Evolutionary conservation across 352 stramenopile species (phyloP), one percentile per base, ranked within the genome.

Genomic region (Globisporangium splendens): DNA sequence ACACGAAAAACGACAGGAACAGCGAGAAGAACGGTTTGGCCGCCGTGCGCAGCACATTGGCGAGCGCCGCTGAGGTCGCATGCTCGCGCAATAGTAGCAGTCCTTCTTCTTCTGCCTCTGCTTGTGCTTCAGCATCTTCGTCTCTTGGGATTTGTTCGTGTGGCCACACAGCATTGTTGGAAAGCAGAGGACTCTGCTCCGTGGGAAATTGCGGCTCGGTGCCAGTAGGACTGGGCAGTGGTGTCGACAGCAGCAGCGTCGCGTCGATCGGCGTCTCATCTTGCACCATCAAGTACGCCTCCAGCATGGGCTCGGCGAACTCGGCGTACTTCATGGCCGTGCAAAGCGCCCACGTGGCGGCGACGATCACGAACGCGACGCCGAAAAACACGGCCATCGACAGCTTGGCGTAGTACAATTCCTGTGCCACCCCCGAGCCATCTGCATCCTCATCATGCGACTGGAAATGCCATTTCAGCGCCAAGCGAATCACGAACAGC

Each of bases 11-110:
- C 33, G 78, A 88, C 13, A 89, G 63, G 57, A 91, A 89, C 10
- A 89, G 72, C 61, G 79, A 89, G 67, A 88, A 84, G 56, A 91
- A 86, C 14, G 84, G 82, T 46, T 91, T 91, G 44, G 79, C 76
- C 7, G 83, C 77, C 0, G 68, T 75, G 42, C 74, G 79, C 3
- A 88, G 64, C 44, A 93, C 83, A 42, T 71, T 75, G 54, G 82
- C 62, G 52, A 91, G 43, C n/a, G 74, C 73, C 1, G 77, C 72
- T 1, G 74, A 69, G 35, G 63, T 63, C 1, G 75, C 74, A 31
- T 83, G 69, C 8, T 79, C 54, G 35, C 69, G 70, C 33, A 75
- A 22, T 20, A 79, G 54, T 31, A 75, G 61, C 17, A 67, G 56
- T 13, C 61, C 56, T 33, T 84, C 74, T 24, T 79, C 72, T 22